Evolutionary conservation across 2,329 filamentous ascomycete species (phyloP).

Genomic region (Aureobasidium zeae): DNA sequence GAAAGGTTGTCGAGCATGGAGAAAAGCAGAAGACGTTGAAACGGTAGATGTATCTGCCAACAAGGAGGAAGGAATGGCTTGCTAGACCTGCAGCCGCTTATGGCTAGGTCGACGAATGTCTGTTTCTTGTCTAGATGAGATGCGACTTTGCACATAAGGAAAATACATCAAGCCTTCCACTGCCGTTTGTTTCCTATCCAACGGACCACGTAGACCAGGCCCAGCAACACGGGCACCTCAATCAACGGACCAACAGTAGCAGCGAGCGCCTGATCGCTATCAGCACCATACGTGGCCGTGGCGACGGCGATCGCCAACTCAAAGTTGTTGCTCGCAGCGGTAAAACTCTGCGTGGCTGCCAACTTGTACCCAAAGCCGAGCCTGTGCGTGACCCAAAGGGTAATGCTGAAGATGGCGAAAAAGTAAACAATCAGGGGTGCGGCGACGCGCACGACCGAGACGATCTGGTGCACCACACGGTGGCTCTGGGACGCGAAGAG

Average conservation of each 20-base stretch:
- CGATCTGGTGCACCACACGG: constrained; percentile 72
- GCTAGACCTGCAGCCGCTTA: too few species aligned
- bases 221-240: constrained; percentile 74
- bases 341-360: constrained; percentile 71
- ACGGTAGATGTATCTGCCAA: constrained; percentile 36
- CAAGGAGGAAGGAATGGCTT: too few species aligned
- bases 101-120: too few species aligned
- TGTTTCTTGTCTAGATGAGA: too few species aligned
- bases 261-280: constrained; percentile 72
- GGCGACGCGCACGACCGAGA: constrained; percentile 70
- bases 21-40: constrained; percentile 82
- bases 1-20: constrained; percentile 63
- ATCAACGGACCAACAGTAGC: constrained; percentile 77
- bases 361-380: constrained; percentile 67
- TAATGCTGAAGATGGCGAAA: constrained; percentile 60
- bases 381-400: constrained; percentile 51
- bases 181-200: constrained; percentile 47
- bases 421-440: constrained; percentile 81
- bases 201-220: constrained; percentile 64
- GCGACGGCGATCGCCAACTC: constrained; percentile 85
- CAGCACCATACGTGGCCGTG: constrained; percentile 66
- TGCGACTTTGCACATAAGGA: too few species aligned
- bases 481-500: constrained; percentile 74
- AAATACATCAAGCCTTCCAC: constrained; percentile 42
- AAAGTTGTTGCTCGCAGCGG: constrained; percentile 87